Conservation (phyloP, 2,329 filamentous ascomycete genomes). For the Aspergillus thermomutatus region DNA sequence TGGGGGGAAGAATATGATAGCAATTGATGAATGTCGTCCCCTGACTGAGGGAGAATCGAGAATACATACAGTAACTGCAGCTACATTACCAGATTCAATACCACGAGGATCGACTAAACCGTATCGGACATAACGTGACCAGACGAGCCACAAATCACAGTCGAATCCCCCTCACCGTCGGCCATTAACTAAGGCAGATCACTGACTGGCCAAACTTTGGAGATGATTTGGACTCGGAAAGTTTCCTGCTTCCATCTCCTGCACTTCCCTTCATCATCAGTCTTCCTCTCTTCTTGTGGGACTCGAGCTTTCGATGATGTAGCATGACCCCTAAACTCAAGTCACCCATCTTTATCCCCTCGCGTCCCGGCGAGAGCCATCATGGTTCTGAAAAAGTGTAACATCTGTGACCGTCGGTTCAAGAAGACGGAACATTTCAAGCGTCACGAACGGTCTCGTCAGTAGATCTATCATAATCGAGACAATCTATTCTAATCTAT, state of each 20-base stretch:
- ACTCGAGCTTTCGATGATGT: slow-evolving; percentile 2
- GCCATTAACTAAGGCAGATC: not conserved
- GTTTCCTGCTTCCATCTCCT: not conserved
- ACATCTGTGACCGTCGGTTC: slow-evolving; percentile 52
- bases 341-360: slow-evolving; percentile 1
- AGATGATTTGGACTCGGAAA: not conserved
- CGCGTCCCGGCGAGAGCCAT: slow-evolving; percentile 13
- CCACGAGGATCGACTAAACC: not conserved
- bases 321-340: slow-evolving; percentile 4
- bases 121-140: not conserved
- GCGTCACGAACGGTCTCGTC: slow-evolving; percentile 54
- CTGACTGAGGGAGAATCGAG: not conserved
- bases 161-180: not conserved
- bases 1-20: not conserved
- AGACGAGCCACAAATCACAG: not conserved
- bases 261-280: not conserved
- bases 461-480: slow-evolving; percentile 21
- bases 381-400: slow-evolving; percentile 45
- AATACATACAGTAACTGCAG: not conserved
- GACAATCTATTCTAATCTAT: not conserved
- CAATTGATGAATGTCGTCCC: not conserved
- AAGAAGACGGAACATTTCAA: slow-evolving; percentile 56
- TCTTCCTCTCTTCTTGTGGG: not conserved
- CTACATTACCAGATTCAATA: not conserved
- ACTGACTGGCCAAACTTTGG: not conserved